These are phyloP conservation scores for Yamadazyma pseudoaaseri DNA, from an alignment of 1,139 yeast genomes.

Conservation along the genomic window DNA sequence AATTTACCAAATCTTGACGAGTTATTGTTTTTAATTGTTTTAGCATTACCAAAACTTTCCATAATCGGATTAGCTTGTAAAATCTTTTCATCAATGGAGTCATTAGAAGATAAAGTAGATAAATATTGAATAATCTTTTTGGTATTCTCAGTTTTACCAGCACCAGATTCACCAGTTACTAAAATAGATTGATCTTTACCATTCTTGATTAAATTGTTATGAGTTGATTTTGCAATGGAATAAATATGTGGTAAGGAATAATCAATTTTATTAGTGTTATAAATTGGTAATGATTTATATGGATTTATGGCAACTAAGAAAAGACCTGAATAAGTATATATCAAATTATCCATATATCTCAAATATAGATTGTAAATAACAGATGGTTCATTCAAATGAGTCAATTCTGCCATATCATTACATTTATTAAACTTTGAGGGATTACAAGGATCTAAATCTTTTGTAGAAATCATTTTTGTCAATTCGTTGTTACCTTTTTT, in stretches of 20 bases:
- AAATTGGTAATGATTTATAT: conserved; percentile 74
- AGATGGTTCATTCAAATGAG: conserved; percentile 92
- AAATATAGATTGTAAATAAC: conserved; percentile 79
- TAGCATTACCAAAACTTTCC: conserved; percentile 97
- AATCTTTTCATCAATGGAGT: conserved; percentile 74
- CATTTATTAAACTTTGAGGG: conserved; percentile 93
- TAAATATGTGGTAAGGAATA: conserved; percentile 74
- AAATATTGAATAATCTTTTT: conserved; percentile 91
- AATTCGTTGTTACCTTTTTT: conserved; percentile 41
- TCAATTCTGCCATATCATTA: conserved; percentile 93
- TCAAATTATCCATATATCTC: conserved; percentile 74
- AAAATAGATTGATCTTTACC: conserved; percentile 82
- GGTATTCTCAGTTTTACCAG: conserved; percentile 98
- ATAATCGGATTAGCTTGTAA: conserved; percentile 92
- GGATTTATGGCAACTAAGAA: conserved; percentile 97
- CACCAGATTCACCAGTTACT: conserved; percentile 98
- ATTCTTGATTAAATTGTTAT: conserved; percentile 68
- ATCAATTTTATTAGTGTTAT: conserved; percentile 58
- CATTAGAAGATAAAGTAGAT: conserved; percentile 55
- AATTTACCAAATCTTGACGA: conserved; percentile 97
- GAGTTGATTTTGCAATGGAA: conserved; percentile 88
- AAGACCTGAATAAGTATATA: conserved; percentile 78
- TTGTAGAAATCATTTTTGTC: conserved; percentile 37
- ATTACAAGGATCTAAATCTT: conserved; percentile 65
- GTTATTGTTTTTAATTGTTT: conserved; percentile 89